A percentile compares a stretch with the other conserved stretches of the same genome.
Conservation (phyloP, 2,329 filamentous ascomycete genomes). For the Penicillium sp. region DNA sequence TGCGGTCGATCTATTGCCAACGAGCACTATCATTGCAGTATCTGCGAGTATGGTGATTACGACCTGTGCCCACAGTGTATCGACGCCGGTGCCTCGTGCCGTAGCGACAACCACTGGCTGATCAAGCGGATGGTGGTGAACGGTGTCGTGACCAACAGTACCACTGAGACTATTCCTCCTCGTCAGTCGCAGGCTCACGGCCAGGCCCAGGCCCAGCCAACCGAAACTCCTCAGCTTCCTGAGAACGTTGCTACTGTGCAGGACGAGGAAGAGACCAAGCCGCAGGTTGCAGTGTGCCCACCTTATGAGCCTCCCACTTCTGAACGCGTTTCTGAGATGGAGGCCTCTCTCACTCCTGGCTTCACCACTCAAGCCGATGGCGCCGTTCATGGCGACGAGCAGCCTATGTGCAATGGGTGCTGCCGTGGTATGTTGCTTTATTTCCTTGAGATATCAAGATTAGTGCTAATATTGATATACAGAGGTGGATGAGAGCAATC, state of each 20-base stretch:
- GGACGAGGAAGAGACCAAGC: conserved; percentile 2
- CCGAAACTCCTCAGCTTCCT: not conserved
- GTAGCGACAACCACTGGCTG: conserved; percentile 81
- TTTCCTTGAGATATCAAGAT: not conserved
- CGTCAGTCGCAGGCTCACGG: conserved; percentile 52
- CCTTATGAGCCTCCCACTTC: conserved; percentile 7
- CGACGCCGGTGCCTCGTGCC: conserved; percentile 73
- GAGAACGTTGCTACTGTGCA: not conserved
- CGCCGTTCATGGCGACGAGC: conserved; percentile 20
- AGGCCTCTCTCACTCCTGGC: conserved; percentile 17
- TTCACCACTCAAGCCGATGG: conserved; percentile 15
- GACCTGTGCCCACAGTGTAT: conserved; percentile 86
- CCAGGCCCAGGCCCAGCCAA: not conserved
- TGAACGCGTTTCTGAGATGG: conserved; percentile 29
- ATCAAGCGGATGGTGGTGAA: conserved; percentile 84
- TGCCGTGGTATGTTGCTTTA: conserved; percentile 55
- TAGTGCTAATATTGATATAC: conserved; percentile 28
- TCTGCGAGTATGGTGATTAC: conserved; percentile 90
- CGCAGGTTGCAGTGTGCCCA: not conserved
- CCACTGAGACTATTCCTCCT: conserved; percentile 75
- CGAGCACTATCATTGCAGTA: conserved; percentile 90
- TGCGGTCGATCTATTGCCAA: conserved; percentile 78
- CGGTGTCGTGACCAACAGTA: conserved; percentile 80
- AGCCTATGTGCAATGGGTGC: conserved; percentile 65
- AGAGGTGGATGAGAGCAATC: conserved; percentile 74